Conservation (phyloP, 495 filamentous ascomycete species). For the Penicillium lividum region DNA sequence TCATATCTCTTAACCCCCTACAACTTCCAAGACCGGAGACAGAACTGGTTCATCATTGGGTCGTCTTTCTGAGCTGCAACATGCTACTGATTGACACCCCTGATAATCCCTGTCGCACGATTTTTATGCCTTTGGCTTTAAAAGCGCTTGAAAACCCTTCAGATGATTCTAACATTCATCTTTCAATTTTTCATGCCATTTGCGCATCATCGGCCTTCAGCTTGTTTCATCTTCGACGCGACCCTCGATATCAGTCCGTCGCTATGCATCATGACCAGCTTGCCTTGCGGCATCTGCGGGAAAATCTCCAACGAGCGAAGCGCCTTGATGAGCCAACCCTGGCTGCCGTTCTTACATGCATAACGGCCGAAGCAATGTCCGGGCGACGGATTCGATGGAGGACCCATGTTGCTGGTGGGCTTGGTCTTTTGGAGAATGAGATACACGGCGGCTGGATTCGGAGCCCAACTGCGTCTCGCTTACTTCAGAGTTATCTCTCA, state of each 20-base stretch:
- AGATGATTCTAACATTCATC: slow-evolving; percentile 23
- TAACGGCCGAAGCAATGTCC: slow-evolving; percentile 32
- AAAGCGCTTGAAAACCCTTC: slow-evolving; percentile 21
- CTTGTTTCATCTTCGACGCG: slow-evolving; percentile 24
- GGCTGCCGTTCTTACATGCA: slow-evolving; percentile 26
- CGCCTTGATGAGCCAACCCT: slow-evolving; percentile 25
- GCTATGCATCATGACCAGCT: slow-evolving; percentile 29
- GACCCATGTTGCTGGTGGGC: slow-evolving; percentile 27
- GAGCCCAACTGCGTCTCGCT: slow-evolving; percentile 19
- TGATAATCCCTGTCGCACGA: slow-evolving; percentile 28
- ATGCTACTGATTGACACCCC: slow-evolving; percentile 29
- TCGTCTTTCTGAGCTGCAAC: slow-evolving; percentile 29
- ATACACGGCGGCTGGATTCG: slow-evolving; percentile 24
- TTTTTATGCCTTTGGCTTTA: slow-evolving; percentile 30
- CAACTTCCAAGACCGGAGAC: slow-evolving; percentile 22
- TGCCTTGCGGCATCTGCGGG: slow-evolving; percentile 24
- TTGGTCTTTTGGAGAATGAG: slow-evolving; percentile 28
- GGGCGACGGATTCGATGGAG: slow-evolving; percentile 30
- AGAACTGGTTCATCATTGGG: slow-evolving; percentile 31
- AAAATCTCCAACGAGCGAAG: slow-evolving; percentile 19
- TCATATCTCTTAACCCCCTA: slow-evolving; percentile 10
- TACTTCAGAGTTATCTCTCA: slow-evolving; percentile 29
- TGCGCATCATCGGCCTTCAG: slow-evolving; percentile 35
- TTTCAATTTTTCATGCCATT: slow-evolving; percentile 33
- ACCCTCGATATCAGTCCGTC: slow-evolving; percentile 27